A percentile compares a stretch with the other conserved stretches of the same genome.
Conservation (phyloP, 352 stramenopile genomes). For the Globisporangium takayamanum region DNA sequence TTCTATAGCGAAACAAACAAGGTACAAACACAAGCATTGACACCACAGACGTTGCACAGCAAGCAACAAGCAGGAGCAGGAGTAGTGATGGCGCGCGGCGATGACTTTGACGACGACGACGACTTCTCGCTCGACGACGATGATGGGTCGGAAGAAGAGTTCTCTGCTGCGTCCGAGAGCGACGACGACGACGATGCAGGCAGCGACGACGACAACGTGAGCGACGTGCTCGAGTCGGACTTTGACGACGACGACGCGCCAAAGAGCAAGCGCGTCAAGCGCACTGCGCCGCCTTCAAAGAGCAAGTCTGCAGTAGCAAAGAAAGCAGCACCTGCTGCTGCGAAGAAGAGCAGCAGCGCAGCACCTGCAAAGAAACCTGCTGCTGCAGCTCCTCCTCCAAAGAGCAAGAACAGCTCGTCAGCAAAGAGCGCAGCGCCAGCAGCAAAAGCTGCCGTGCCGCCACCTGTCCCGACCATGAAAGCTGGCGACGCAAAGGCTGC, state of each 20-base stretch:
- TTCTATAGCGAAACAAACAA: too few species aligned
- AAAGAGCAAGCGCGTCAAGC: constrained; percentile 21
- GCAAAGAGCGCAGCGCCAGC: constrained; percentile 2
- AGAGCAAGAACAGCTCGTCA: constrained; percentile 18
- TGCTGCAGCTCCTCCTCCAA: constrained; percentile 13
- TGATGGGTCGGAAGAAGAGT: constrained; percentile 30
- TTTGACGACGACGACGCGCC: constrained; percentile 28
- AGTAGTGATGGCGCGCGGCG: constrained; percentile 2
- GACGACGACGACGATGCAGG: constrained; percentile 28
- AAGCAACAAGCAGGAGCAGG: constrained; percentile 13
- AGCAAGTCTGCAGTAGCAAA: constrained; percentile 14
- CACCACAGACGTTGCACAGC: background rate
- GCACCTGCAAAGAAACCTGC: constrained; percentile 6
- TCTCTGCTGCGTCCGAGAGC: constrained; percentile 17
- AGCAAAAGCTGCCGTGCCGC: constrained; percentile 3
- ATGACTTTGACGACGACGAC: constrained; percentile 38
- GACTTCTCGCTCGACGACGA: constrained; percentile 60
- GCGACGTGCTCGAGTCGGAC: constrained; percentile 33
- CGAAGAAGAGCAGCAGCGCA: constrained; percentile 6
- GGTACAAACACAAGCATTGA: too few species aligned
- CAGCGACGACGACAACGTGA: constrained; percentile 17
- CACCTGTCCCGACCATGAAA: constrained; percentile 24
- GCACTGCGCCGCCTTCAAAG: constrained; percentile 5
- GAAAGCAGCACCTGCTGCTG: constrained; percentile 13
- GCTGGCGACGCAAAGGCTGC: constrained; percentile 32